Evolutionary conservation across 1,284 basidiomycete genomes (phyloP), one percentile per base, ranked within the genome.

Genomic region (Moesziomyces aphidis): DNA sequence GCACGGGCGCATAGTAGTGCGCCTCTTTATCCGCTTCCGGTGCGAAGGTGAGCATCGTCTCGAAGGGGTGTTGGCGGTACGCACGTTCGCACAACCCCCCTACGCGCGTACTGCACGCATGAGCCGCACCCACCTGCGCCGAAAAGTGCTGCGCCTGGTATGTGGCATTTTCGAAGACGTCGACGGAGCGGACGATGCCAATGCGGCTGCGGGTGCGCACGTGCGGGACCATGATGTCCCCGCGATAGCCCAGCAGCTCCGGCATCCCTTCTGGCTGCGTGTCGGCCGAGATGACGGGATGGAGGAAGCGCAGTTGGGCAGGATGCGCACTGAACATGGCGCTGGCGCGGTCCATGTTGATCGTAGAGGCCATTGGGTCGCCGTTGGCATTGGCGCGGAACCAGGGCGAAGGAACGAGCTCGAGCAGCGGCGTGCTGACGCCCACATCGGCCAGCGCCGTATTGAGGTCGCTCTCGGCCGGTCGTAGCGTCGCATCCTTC

Each of bases 331-430:
- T 45, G 23, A 57, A 63, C 23, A 53, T 47, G 5, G 55, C 50
- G 23, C 46, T 57, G 24, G 56, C 46, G 8, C 21, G 4, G n/a
- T 21, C 39, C 11, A 13, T 22, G 24, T 47, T 36, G 39, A 64
- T 42, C 4, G 44, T 64, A 4, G 26, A 22, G 4, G 47, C 11
- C 15, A 23, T 42, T 28, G 47, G 19, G 8, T 36, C 4, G 10
- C 47, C 61, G 3, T 48, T 22, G 9, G 13, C 19, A 34, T 54
- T 47, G 15, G 51, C 19, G 15, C 61, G 39, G 17, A 44, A 58
- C 45, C 49, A 64, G 9, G 61, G 61, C 5, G 61, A 54, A 8
- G 50, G 50, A 4, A 64, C 55, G 23, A 64, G 61, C 50, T 57
- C 55, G 24, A 64, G 26, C 11, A 64, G 46, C 10, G 39, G 36